A percentile compares a stretch with the other conserved stretches of the same genome.
Conservation (phyloP, 202 grass and related monocot genomes). For the Tripidium arundinaceum region DNA sequence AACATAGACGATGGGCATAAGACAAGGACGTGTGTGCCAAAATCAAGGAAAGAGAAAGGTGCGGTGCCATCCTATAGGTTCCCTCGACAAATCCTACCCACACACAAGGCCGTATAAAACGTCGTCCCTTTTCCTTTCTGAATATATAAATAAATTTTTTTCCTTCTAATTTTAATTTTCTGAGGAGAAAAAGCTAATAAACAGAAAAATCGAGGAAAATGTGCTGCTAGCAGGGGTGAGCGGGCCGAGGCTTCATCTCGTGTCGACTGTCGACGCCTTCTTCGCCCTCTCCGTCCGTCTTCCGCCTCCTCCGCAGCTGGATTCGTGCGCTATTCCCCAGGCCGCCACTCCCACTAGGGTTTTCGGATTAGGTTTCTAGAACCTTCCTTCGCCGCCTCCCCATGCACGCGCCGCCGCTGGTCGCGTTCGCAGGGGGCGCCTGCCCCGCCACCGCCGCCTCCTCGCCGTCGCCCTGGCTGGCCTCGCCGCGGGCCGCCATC, state of each 20-base stretch:
- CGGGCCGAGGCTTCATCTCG: background rate
- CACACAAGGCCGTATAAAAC: constrained; percentile 1
- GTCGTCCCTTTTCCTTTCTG: background rate
- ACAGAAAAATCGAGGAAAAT: background rate
- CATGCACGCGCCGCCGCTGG: constrained; percentile 44
- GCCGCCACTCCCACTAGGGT: constrained; percentile 34
- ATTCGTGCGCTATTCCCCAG: constrained; percentile 17
- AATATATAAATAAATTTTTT: no score
- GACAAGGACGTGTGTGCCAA: no score
- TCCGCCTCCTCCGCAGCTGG: background rate
- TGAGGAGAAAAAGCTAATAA: background rate
- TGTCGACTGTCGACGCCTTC: background rate
- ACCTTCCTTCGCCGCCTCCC: constrained; percentile 15
- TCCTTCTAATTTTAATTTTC: background rate
- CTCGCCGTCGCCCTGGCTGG: background rate
- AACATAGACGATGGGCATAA: no score
- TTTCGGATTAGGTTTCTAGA: constrained; percentile 30
- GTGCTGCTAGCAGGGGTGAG: background rate
- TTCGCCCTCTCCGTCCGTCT: constrained; percentile 23
- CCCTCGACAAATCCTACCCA: background rate
- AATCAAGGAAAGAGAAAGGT: background rate
- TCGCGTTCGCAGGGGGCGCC: constrained; percentile 37
- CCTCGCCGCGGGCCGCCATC: constrained; percentile 32
- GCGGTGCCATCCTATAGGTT: background rate
- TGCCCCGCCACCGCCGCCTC: background rate